phyloP scores from a whole-genome alignment of 805 yeast genomes.

The Ascoidea rubescens region DNA sequence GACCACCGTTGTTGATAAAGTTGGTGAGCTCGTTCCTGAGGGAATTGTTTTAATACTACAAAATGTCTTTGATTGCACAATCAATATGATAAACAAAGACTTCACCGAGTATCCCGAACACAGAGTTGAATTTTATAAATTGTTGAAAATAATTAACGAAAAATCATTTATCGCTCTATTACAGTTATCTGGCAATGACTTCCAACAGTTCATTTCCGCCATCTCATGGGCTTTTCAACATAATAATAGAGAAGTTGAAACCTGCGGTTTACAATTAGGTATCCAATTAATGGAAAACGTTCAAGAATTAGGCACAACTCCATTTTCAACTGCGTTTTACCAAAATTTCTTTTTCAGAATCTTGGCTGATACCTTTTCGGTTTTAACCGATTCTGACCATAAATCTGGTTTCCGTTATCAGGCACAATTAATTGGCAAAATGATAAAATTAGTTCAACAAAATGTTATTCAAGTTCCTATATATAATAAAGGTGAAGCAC shows the following conservation, averaged over 20 bases:
- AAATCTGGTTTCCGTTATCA: slow-evolving; percentile 91
- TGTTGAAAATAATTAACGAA: slow-evolving; percentile 74
- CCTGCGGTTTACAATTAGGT: slow-evolving; percentile 74
- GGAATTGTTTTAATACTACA: slow-evolving; percentile 80
- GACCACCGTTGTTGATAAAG: slow-evolving; percentile 77
- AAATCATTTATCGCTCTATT: slow-evolving; percentile 78
- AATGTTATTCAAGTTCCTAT: slow-evolving; percentile 65
- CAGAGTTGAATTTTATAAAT: slow-evolving; percentile 87
- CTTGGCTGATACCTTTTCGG: slow-evolving; percentile 83
- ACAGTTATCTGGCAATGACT: slow-evolving; percentile 83
- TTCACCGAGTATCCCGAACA: slow-evolving; percentile 96
- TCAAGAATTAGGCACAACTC: slow-evolving; percentile 51
- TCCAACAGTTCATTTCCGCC: slow-evolving; percentile 82
- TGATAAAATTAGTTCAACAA: slow-evolving; percentile 72
- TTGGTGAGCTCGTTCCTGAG: slow-evolving; percentile 78
- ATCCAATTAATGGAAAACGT: slow-evolving; percentile 77
- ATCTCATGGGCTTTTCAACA: slow-evolving; percentile 98
- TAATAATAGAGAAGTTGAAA: slow-evolving; percentile 93
- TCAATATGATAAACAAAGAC: slow-evolving; percentile 90
- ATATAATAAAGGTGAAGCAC: slow-evolving; percentile 68
- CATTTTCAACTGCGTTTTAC: slow-evolving; percentile 77
- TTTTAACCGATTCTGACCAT: slow-evolving; percentile 93
- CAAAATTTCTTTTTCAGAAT: slow-evolving; percentile 81
- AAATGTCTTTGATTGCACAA: slow-evolving; percentile 85
- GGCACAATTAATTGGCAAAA: slow-evolving; percentile 67